Percentiles rank a stretch among this genome's conserved stretches.
These are phyloP conservation scores for Kodamaea plutei DNA, from an alignment of 1,139 yeast species.

Conservation along the genomic window DNA sequence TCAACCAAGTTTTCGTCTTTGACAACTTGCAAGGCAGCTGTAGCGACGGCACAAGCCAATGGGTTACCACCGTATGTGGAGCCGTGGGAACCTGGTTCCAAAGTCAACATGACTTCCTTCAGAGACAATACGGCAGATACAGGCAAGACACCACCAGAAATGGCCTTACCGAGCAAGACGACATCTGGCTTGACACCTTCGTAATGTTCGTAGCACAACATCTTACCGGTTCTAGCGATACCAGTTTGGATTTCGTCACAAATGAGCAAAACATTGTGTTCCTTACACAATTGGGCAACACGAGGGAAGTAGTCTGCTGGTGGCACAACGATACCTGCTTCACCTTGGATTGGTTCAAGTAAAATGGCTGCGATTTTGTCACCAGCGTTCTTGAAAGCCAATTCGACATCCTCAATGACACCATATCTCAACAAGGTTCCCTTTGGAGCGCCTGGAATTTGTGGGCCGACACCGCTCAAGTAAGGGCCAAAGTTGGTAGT, in stretches of 20 bases:
- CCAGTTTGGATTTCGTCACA: slow-evolving; percentile 98
- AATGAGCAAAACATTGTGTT: slow-evolving; percentile 81
- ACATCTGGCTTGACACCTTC: slow-evolving; percentile 79
- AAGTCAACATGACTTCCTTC: slow-evolving; percentile 80
- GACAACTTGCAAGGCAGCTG: slow-evolving; percentile 90
- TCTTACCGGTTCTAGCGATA: slow-evolving; percentile 93
- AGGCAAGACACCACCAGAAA: slow-evolving; percentile 93
- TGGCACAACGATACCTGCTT: slow-evolving; percentile 97
- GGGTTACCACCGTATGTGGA: slow-evolving; percentile 99
- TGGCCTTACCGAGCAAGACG: slow-evolving; percentile 86
- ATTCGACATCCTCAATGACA: slow-evolving; percentile 78
- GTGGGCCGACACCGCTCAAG: slow-evolving; percentile 77
- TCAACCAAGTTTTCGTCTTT: slow-evolving; percentile 83
- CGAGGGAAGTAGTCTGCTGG: slow-evolving; percentile 72
- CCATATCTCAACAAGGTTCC: slow-evolving; percentile 68
- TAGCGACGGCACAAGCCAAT: slow-evolving; percentile 87
- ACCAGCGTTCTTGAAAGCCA: slow-evolving; percentile 79
- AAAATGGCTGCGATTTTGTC: slow-evolving; percentile 88
- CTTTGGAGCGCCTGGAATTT: slow-evolving; percentile 58
- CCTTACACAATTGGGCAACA: slow-evolving; percentile 72
- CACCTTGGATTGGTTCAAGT: slow-evolving; percentile 97
- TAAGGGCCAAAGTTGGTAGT: slow-evolving; percentile 89
- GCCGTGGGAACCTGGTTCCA: slow-evolving; percentile 96
- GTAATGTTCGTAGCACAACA: slow-evolving; percentile 88
- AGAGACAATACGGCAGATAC: slow-evolving; percentile 89